Evolutionary conservation across 345 rosid genomes (phyloP).

Genomic region (Eutrema japonicum): DNA sequence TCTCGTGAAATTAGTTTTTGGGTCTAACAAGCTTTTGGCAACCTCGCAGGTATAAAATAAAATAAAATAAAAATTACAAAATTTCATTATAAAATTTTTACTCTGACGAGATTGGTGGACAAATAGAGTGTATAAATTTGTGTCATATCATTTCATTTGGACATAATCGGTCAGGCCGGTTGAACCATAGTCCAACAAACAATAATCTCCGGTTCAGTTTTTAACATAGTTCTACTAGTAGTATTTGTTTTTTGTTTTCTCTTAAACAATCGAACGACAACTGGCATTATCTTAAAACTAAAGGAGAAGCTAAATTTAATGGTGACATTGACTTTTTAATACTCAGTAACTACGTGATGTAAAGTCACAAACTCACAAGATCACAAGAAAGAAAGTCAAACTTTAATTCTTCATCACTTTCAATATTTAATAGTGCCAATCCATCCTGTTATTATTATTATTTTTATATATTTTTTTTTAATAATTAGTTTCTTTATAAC

Average conservation of each 20-base stretch:
- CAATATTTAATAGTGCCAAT: constrained; percentile 26
- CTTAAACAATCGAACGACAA: not conserved
- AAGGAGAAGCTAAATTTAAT: constrained; percentile 27
- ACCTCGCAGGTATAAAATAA: too few species aligned
- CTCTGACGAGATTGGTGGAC: not conserved
- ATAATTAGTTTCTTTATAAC: constrained; percentile 2
- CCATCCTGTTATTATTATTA: not conserved
- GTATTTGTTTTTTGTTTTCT: not conserved
- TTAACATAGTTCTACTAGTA: not conserved
- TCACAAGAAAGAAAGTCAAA: constrained; percentile 51
- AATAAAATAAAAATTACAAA: too few species aligned
- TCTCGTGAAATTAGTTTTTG: too few species aligned
- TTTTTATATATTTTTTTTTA: not conserved
- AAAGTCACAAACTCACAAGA: constrained; percentile 31
- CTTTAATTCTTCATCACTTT: constrained; percentile 50
- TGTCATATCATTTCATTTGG: not conserved
- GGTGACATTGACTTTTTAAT: constrained; percentile 35
- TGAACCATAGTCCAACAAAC: constrained; percentile 17
- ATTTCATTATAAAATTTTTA: not conserved
- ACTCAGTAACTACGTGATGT: constrained; percentile 14
- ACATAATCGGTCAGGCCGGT: not conserved
- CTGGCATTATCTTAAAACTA: constrained; percentile 8
- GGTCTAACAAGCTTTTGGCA: too few species aligned
- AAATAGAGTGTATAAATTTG: not conserved
- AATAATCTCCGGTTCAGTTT: not conserved